These are phyloP conservation scores for Geotrichum bryndzae DNA, from an alignment of 1,139 yeast species.

Conservation along the genomic window DNA sequence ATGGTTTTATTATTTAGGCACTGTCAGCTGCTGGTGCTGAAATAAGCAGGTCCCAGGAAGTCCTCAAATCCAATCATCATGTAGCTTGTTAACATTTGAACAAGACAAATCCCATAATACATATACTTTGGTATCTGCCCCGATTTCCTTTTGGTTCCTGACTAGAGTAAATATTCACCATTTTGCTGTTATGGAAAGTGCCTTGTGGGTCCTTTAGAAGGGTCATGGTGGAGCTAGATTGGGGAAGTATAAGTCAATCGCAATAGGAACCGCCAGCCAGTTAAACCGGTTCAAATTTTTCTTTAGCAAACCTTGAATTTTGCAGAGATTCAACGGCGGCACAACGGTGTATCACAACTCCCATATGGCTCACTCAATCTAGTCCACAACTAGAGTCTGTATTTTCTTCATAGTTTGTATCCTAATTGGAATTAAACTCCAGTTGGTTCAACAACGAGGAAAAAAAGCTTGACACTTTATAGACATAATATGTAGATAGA, in stretches of 20 bases:
- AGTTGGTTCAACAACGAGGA: background rate
- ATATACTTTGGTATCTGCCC: background rate
- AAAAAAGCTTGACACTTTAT: too few species aligned
- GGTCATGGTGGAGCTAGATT: background rate
- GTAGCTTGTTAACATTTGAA: background rate
- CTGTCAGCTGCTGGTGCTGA: background rate
- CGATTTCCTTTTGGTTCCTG: background rate
- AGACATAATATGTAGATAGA: too few species aligned
- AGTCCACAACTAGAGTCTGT: background rate
- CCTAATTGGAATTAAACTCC: background rate
- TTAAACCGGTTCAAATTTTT: background rate
- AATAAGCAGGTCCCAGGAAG: background rate
- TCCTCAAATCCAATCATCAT: background rate
- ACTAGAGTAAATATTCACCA: background rate
- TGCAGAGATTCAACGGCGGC: background rate
- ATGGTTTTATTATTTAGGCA: background rate
- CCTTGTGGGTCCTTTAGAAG: background rate
- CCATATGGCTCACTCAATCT: background rate
- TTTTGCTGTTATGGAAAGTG: background rate
- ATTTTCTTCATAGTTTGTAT: too few species aligned
- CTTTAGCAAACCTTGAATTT: background rate
- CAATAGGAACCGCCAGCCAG: too few species aligned
- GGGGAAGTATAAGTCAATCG: background rate
- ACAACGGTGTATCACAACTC: background rate
- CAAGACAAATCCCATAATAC: background rate